Evolutionary conservation across 345 rosid species (phyloP).

Genomic region (Iberis pinnata): DNA sequence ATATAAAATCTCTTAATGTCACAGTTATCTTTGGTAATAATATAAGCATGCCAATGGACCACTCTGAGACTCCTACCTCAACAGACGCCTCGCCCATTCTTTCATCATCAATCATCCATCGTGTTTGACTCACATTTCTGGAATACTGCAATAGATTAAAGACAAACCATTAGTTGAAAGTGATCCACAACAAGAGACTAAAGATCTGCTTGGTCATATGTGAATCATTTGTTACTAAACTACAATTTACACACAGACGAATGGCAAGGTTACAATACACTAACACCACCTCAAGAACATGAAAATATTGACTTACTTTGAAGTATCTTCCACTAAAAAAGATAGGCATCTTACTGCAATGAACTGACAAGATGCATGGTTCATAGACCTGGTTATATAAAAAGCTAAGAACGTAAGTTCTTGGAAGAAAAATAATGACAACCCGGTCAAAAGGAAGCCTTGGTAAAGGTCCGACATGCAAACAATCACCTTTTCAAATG

Average conservation of each 20-base stretch:
- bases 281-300: slow-evolving; percentile 6
- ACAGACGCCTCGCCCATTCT: slow-evolving; percentile 95
- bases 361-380: slow-evolving; percentile 59
- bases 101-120: slow-evolving; percentile 95
- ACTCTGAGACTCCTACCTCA: slow-evolving; percentile 45
- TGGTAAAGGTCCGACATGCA: background rate
- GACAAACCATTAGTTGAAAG: background rate
- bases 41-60: slow-evolving; percentile 8
- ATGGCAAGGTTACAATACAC: slow-evolving; percentile 1
- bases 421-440: slow-evolving; percentile 7
- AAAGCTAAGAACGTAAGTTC: slow-evolving; percentile 5
- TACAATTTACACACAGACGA: background rate
- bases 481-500: slow-evolving; percentile 26
- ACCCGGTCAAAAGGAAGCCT: background rate
- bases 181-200: background rate
- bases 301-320: slow-evolving; percentile 47
- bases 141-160: slow-evolving; percentile 57
- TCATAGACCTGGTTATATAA: slow-evolving; percentile 41
- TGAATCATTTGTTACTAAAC: slow-evolving; percentile 9
- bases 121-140: slow-evolving; percentile 88
- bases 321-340: slow-evolving; percentile 87
- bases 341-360: slow-evolving; percentile 57
- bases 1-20: slow-evolving; percentile 15
- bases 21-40: slow-evolving; percentile 2
- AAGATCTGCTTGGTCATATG: slow-evolving; percentile 3